Conservation (phyloP, 768 basidiomycete species). For the Collybia mongolica region DNA sequence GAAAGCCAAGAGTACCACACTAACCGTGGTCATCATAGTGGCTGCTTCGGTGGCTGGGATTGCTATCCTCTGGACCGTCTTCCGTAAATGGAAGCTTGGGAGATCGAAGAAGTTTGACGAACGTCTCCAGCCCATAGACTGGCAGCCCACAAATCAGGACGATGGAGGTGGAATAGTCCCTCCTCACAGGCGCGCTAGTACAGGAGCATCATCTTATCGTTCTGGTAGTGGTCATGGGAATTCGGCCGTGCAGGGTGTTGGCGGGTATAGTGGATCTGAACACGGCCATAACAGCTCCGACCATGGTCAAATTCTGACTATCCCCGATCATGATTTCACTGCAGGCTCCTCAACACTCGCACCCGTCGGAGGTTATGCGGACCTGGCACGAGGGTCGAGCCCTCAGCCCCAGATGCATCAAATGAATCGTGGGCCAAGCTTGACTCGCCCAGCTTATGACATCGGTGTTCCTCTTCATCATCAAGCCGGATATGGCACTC, state of each 20-base stretch:
- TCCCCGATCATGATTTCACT: constrained; percentile 80
- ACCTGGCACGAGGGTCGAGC: constrained; percentile 74
- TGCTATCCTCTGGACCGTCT: constrained; percentile 81
- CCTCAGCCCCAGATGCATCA: constrained; percentile 67
- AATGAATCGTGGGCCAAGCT: constrained; percentile 45
- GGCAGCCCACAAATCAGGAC: constrained; percentile 65
- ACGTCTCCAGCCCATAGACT: constrained; percentile 86
- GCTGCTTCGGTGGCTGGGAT: constrained; percentile 67
- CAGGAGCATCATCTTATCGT: constrained; percentile 70
- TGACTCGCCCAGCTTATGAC: constrained; percentile 48
- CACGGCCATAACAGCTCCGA: constrained; percentile 26
- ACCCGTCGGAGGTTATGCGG: constrained; percentile 79
- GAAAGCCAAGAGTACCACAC: constrained; percentile 36
- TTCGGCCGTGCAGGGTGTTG: constrained; percentile 15
- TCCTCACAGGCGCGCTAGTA: constrained; percentile 50
- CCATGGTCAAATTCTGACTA: constrained; percentile 31
- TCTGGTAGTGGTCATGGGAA: constrained; percentile 44
- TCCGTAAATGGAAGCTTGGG: constrained; percentile 90
- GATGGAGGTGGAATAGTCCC: constrained; percentile 40
- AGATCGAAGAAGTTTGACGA: constrained; percentile 79
- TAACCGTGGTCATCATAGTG: constrained; percentile 68
- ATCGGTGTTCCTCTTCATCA: constrained; percentile 63
- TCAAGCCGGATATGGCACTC: constrained; percentile 41
- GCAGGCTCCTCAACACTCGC: constrained; percentile 55
- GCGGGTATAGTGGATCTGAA: constrained; percentile 25